A percentile compares a stretch with the other conserved stretches of the same genome.
These are phyloP conservation scores for Hexamita inflata DNA, from an alignment of 208 protist species.

Conservation along the genomic window DNA sequence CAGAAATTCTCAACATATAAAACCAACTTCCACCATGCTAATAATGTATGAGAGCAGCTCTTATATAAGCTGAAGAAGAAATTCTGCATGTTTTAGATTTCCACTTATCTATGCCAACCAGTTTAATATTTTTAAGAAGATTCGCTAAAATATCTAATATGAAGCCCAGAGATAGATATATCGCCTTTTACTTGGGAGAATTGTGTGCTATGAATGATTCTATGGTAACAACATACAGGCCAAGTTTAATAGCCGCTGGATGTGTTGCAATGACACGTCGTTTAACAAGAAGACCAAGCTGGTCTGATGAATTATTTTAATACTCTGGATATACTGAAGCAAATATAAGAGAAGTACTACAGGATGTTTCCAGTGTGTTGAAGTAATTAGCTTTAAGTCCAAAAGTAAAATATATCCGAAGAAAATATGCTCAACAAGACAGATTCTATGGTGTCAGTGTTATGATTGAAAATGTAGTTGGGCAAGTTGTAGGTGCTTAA, in stretches of 20 bases:
- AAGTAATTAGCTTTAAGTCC: conserved; percentile 14
- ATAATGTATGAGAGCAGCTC: not conserved
- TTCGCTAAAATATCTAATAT: conserved; percentile 6
- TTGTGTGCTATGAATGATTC: not conserved
- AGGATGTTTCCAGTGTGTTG: not conserved
- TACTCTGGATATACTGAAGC: conserved; percentile 15
- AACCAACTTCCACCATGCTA: not conserved
- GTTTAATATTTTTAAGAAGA: conserved; percentile 6
- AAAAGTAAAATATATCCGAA: conserved; percentile 8
- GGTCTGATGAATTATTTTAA: not conserved
- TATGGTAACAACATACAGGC: conserved; percentile 7
- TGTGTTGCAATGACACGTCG: conserved; percentile 17
- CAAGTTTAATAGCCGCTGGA: conserved; percentile 8
- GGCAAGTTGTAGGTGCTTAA: not conserved
- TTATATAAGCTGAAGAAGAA: conserved; percentile 1
- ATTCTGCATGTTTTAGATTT: conserved; percentile 23
- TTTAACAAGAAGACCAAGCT: conserved; percentile 8
- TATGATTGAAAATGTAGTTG: conserved; percentile 18
- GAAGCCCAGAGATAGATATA: conserved; percentile 18
- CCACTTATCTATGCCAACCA: not conserved
- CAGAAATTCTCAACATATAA: too few relatives aligned
- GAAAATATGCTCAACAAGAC: conserved; percentile 19
- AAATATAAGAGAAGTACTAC: not conserved
- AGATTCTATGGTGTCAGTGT: conserved; percentile 17
- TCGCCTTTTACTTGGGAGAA: conserved; percentile 20